These are phyloP conservation scores for Mycena vitilis DNA, from an alignment of 768 basidiomycete species.

Conservation along the genomic window DNA sequence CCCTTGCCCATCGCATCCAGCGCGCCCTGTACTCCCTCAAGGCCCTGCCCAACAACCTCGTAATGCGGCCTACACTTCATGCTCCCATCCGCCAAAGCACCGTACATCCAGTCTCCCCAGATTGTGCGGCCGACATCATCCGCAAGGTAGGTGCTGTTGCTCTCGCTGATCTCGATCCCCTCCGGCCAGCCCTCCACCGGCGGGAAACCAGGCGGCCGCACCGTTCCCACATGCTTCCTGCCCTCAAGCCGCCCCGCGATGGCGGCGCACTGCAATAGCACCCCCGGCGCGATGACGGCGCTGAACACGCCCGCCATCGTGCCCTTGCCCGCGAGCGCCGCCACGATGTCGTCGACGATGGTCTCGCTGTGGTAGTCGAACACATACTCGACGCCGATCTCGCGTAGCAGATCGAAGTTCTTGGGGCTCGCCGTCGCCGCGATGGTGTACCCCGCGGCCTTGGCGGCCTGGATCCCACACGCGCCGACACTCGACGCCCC, in stretches of 20 bases:
- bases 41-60: slow-evolving; percentile 13
- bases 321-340: slow-evolving; percentile 12
- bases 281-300: neutral
- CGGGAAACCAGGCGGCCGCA: neutral
- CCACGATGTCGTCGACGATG: slow-evolving; percentile 17
- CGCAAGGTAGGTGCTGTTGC: neutral
- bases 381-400: slow-evolving; percentile 16
- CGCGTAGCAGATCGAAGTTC: slow-evolving; percentile 7
- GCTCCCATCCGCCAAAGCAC: slow-evolving; percentile 19
- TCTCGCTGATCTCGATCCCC: slow-evolving; percentile 7
- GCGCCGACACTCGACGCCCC: slow-evolving; percentile 2
- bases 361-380: slow-evolving; percentile 10
- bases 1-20: slow-evolving; percentile 10
- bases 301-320: neutral
- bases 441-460: slow-evolving; percentile 5
- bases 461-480: slow-evolving; percentile 2
- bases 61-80: slow-evolving; percentile 18
- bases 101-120: slow-evolving; percentile 4
- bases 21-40: slow-evolving; percentile 7
- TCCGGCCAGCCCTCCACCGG: slow-evolving; percentile 16
- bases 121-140: slow-evolving; percentile 5
- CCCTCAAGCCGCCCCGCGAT: neutral
- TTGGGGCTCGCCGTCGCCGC: slow-evolving; percentile 4
- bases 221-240: slow-evolving; percentile 3
- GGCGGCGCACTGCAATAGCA: neutral